Conservation (phyloP, 116 monocot species). For the Phalaenopsis hybrid region DNA sequence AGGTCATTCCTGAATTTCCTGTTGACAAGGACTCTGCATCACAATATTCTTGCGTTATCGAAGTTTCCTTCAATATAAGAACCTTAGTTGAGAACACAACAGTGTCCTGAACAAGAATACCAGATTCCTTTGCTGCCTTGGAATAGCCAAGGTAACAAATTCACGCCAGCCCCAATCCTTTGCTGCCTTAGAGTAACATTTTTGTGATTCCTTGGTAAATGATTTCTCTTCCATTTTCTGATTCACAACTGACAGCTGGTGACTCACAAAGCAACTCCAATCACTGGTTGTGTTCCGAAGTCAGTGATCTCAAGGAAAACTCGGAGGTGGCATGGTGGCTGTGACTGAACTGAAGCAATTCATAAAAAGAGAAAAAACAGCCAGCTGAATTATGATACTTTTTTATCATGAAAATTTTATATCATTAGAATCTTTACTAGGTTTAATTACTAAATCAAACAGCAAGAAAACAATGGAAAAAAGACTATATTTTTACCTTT, state of each 20-base stretch:
- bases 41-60: conserved; percentile 53
- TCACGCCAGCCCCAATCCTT: conserved; percentile 99
- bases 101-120: conserved; percentile 90
- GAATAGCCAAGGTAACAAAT: conserved; percentile 73
- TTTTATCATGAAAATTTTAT: not conserved
- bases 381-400: not conserved
- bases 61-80: conserved; percentile 90
- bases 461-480: not conserved
- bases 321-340: conserved; percentile 92
- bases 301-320: conserved; percentile 98
- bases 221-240: conserved; percentile 84
- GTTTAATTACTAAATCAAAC: conserved; percentile 4
- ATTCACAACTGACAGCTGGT: conserved; percentile 84
- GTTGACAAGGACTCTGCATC: conserved; percentile 34
- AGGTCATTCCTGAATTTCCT: conserved; percentile 9
- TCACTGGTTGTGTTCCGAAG: conserved; percentile 58
- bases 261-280: conserved; percentile 99
- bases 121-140: conserved; percentile 65
- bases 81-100: conserved; percentile 93
- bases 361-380: conserved; percentile 5
- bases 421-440: not conserved
- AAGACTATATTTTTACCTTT: not conserved
- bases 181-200: conserved; percentile 93
- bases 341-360: conserved; percentile 84
- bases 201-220: conserved; percentile 91